Conservation (phyloP, 257 asterid genomes). For the Gentiana macrophylla region DNA sequence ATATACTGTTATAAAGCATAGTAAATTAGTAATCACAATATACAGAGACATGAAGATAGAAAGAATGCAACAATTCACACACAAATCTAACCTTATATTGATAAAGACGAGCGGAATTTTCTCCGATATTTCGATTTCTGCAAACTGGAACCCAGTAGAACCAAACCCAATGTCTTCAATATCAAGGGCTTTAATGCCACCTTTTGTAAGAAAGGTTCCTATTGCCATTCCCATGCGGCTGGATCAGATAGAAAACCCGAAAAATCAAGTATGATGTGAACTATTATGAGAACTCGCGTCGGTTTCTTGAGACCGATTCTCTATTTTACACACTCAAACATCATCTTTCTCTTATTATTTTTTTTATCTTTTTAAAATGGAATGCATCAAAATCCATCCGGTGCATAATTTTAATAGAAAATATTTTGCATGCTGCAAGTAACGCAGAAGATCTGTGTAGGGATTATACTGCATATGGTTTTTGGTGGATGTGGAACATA, state of each 20-base stretch:
- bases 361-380: too few relatives aligned
- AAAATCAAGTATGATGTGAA: background rate
- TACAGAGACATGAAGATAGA: background rate
- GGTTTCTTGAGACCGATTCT: too few relatives aligned
- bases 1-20: slow-evolving; percentile 11
- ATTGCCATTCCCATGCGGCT: slow-evolving; percentile 61
- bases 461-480: too few relatives aligned
- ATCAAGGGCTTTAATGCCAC: slow-evolving; percentile 59
- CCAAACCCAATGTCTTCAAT: slow-evolving; percentile 72
- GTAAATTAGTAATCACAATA: background rate
- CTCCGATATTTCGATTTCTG: slow-evolving; percentile 31
- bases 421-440: too few relatives aligned
- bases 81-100: slow-evolving; percentile 54
- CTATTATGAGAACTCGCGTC: too few relatives aligned
- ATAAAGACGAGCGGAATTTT: slow-evolving; percentile 44
- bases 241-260: slow-evolving; percentile 17
- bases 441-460: too few relatives aligned
- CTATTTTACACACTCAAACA: too few relatives aligned
- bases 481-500: too few relatives aligned
- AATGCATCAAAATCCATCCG: too few relatives aligned
- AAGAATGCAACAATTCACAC: background rate
- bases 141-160: slow-evolving; percentile 51
- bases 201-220: slow-evolving; percentile 54
- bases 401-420: too few relatives aligned
- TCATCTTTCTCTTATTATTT: too few relatives aligned